Percentiles rank a stretch among this genome's conserved stretches.
These are phyloP conservation scores for Suillus cothurnatus DNA, from an alignment of 768 basidiomycete genomes.

Conservation along the genomic window DNA sequence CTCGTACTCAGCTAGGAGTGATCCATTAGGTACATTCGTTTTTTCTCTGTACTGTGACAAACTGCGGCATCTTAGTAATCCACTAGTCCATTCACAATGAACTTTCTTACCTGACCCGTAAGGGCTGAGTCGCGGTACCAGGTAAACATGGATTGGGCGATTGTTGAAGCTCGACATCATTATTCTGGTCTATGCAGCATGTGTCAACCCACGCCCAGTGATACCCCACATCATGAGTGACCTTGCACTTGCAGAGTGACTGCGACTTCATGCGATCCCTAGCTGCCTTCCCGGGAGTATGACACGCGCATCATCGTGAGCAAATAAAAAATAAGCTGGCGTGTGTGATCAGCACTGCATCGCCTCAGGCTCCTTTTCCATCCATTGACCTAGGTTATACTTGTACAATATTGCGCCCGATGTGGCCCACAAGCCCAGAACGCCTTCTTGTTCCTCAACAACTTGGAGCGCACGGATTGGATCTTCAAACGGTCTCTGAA, in stretches of 20 bases:
- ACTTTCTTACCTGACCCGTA: neutral
- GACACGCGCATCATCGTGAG: neutral
- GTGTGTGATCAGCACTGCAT: neutral
- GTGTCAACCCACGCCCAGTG: too few relatives aligned
- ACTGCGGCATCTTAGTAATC: neutral
- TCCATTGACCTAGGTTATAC: constrained; percentile 50
- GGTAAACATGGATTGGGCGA: too few relatives aligned
- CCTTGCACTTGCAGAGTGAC: too few relatives aligned
- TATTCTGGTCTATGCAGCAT: too few relatives aligned
- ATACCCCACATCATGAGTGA: too few relatives aligned
- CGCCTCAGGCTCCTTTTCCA: neutral
- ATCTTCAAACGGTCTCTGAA: constrained; percentile 37
- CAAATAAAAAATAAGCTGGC: neutral
- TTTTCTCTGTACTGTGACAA: neutral
- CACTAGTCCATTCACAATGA: neutral
- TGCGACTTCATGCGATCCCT: too few relatives aligned
- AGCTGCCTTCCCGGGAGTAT: neutral
- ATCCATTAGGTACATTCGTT: neutral
- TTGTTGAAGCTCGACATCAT: too few relatives aligned
- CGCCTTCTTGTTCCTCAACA: constrained; percentile 38
- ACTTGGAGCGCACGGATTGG: constrained; percentile 54
- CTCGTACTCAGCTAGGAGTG: neutral
- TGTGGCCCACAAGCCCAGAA: constrained; percentile 55
- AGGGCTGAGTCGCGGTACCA: too few relatives aligned
- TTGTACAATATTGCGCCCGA: constrained; percentile 47